Evolutionary conservation across 345 rosid genomes (phyloP), one percentile per base, ranked within the genome.

Genomic region (Eucalyptus polybractea): DNA sequence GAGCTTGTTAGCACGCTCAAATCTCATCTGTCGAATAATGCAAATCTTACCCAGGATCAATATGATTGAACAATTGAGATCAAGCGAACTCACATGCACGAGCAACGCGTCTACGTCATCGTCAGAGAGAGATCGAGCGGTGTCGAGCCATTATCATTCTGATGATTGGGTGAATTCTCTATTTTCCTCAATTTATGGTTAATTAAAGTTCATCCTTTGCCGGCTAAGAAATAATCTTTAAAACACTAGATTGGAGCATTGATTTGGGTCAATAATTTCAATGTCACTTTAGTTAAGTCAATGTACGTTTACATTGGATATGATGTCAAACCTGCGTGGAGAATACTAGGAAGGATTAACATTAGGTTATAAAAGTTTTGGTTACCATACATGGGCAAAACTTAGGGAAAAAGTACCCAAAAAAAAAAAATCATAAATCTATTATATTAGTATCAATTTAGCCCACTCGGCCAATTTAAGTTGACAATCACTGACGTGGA

Each of bases 401-500:
- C 25, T 53, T 53, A 19, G 2, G 25, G 25, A 53, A 21, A 53
- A 42, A 42, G 7, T 6, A 42, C 42, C 6, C 1, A 53, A 33
- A 6, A 50, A 67, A 53, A 67, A 15, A 11, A 24, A 58, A 1
- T 60, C 31, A 11, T 60, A 60, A 60, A 60, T 4, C 7, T 60
- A 60, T 60, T 25, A 25, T 3, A 53, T 60, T 25, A 0, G 0
- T 27, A 60, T 5, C 14, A 58, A 25, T 58, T 58, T n/a, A 25
- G 1, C n/a, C 14, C 14, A 53, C 10, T 0, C 0, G 0, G 4
- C 7, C 4, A 58, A 58, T 25, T 58, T 25, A 24, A 7, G 7
- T 6, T 0, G 3, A 6, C 0, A 58, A 58, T 58, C 7, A 0
- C 0, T 11, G 4, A 58, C 0, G 3, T 12, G 14, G 4, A 25